Conservation (phyloP, 1,284 basidiomycete genomes). For the Malassezia furfur region DNA sequence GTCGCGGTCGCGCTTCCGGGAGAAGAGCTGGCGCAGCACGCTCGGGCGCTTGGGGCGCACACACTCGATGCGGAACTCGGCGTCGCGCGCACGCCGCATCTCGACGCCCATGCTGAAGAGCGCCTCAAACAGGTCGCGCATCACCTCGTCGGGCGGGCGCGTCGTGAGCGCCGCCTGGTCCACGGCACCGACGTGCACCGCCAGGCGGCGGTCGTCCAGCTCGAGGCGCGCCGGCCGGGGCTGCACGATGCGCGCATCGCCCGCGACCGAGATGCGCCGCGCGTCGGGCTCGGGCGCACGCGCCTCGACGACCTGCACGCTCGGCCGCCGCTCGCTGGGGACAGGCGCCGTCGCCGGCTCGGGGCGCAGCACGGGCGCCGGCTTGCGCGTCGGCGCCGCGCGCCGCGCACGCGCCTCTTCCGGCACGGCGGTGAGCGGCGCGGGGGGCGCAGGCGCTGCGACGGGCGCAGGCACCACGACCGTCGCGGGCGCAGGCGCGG, state of each 20-base stretch:
- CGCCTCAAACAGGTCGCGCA: constrained; percentile 69
- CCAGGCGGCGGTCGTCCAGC: constrained; percentile 50
- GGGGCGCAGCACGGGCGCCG: neutral
- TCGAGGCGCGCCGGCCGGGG: neutral
- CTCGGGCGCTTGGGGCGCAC: constrained; percentile 34
- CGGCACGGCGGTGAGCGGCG: neutral
- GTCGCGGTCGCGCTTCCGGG: neutral
- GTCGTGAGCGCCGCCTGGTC: constrained; percentile 85
- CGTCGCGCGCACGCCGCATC: constrained; percentile 68
- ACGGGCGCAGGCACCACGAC: too few species aligned
- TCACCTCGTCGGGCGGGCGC: constrained; percentile 71
- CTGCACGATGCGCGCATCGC: neutral
- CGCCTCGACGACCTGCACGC: neutral
- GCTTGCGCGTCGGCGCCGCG: neutral
- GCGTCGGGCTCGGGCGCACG: neutral
- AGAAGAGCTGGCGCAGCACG: constrained; percentile 6
- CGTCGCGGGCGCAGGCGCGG: neutral
- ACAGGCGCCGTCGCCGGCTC: neutral
- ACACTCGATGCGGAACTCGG: constrained; percentile 53
- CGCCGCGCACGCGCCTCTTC: neutral
- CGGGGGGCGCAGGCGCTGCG: neutral
- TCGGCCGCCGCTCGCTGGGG: neutral
- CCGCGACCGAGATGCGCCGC: constrained; percentile 6
- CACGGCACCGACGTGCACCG: constrained; percentile 81
- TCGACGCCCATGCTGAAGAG: constrained; percentile 84